Evolutionary conservation across 441 rosid genomes (phyloP).

Genomic region (Gossypium davidsonii): DNA sequence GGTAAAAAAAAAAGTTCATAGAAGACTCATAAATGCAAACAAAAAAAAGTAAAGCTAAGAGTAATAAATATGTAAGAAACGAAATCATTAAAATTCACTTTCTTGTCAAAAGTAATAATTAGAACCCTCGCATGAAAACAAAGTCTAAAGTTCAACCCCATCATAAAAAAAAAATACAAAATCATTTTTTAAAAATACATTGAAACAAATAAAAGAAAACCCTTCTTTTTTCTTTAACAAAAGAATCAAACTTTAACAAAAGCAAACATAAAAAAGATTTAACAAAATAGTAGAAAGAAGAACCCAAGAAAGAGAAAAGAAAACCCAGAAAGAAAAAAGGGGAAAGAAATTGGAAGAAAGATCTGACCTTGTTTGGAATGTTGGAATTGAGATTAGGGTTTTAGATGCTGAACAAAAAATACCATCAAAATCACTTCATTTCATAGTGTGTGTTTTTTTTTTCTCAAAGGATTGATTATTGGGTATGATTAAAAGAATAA

Average conservation of each 20-base stretch:
- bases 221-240: not conserved
- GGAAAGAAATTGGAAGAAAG: not conserved
- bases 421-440: conserved; percentile 1
- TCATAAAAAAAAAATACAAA: not conserved
- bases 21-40: conserved; percentile 8
- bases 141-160: not conserved
- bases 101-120: conserved; percentile 21
- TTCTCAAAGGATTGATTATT: not conserved
- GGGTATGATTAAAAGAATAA: not conserved
- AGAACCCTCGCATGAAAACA: conserved; percentile 11
- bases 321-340: not conserved
- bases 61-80: conserved; percentile 26
- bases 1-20: no score
- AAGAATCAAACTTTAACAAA: conserved; percentile 13
- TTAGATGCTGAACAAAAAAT: conserved; percentile 5
- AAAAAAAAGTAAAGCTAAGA: not conserved
- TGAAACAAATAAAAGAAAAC: not conserved
- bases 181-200: not conserved
- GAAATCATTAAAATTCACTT: conserved; percentile 24
- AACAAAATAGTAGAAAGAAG: not conserved
- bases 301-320: not conserved
- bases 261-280: conserved; percentile 22
- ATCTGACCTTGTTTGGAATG: conserved; percentile 12
- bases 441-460: not conserved
- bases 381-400: not conserved